Base-by-base conservation (phyloP, 2,329 filamentous ascomycete species). In the Alternaria hordeiaustralica region DNA sequence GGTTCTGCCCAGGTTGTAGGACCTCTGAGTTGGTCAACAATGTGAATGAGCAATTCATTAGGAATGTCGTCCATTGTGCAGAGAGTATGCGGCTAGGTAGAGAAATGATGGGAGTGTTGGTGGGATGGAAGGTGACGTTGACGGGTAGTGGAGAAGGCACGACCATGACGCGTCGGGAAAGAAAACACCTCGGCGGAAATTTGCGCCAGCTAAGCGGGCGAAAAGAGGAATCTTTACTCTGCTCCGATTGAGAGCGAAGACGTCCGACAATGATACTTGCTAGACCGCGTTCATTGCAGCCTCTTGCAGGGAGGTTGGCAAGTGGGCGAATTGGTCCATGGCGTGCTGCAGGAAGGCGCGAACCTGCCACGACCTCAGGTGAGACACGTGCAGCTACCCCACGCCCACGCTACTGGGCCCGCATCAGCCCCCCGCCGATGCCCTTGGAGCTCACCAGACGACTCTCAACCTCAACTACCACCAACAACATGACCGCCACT, bases 401-500 rank as follows among this genome's bases (percentile, higher is more conserved):
- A 53, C 49, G 49, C 18, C 49, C 30, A 51, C 3, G 49, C 18
- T 51, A 25, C 18, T 26, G 41, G 54, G 41, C 26, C 54, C 54
- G 54, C 21, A 44, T 55, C 36, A 43, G 53, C 54, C 10, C 54
- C 43, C 54, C 54, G n/a, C 54, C 43, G 21, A 4, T 56, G 15
- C 54, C 25, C 9, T 26, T 46, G 41, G 44, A 56, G 26, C 54
- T 46, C 25, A 12, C 23, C 7, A 33, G 26, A 41, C 30, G 28
- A 13, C 25, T 46, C 44, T 46, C 54, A 18, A 46, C 23, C 25
- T 10, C 18, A 18, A 55, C 53, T 13, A 55, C 41, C 33, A 49
- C 46, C 58, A 61, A 44, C 58, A 60, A 41, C 33, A 77, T 76
- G 74, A 44, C 72, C 57, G 63, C 70, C 45, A 72, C 72, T 47